Evolutionary conservation across 2,329 filamentous ascomycete species (phyloP).

Genomic region (Aspergillus luchuensis): DNA sequence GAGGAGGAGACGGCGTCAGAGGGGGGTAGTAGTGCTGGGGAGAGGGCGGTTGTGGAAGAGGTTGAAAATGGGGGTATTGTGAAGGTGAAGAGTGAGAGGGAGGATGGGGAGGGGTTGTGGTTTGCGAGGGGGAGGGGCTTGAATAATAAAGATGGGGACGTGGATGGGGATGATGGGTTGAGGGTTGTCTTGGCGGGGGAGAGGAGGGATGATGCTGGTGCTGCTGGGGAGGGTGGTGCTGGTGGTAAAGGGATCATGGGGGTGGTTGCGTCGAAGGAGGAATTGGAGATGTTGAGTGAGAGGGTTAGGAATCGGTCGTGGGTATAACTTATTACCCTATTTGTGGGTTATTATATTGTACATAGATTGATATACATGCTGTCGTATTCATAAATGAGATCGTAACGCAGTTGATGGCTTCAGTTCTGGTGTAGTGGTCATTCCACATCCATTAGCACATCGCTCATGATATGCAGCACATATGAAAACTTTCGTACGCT

Average conservation of each 20-base stretch:
- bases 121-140: neutral
- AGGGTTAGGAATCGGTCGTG: slow-evolving; percentile 17
- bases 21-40: neutral
- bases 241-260: slow-evolving; percentile 4
- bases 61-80: neutral
- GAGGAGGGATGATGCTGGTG: slow-evolving; percentile 12
- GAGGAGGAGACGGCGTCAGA: neutral
- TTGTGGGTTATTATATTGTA: slow-evolving; percentile 5
- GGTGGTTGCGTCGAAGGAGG: slow-evolving; percentile 20
- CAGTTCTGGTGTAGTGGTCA: slow-evolving; percentile 16
- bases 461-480: slow-evolving; percentile 59
- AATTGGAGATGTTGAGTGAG: slow-evolving; percentile 20
- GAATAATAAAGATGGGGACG: neutral
- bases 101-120: slow-evolving; percentile 10
- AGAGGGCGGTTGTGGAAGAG: neutral
- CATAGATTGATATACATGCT: neutral
- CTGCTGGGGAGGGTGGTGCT: neutral
- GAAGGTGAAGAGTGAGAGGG: slow-evolving; percentile 12
- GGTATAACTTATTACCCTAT: neutral
- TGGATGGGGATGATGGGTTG: slow-evolving; percentile 7
- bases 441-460: slow-evolving; percentile 45
- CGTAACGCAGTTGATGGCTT: no score
- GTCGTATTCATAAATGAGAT: neutral
- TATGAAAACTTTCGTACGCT: slow-evolving; percentile 54
- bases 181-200: slow-evolving; percentile 23